These are phyloP conservation scores for Fusarium luffae DNA, from an alignment of 2,329 filamentous ascomycete species.

Conservation along the genomic window DNA sequence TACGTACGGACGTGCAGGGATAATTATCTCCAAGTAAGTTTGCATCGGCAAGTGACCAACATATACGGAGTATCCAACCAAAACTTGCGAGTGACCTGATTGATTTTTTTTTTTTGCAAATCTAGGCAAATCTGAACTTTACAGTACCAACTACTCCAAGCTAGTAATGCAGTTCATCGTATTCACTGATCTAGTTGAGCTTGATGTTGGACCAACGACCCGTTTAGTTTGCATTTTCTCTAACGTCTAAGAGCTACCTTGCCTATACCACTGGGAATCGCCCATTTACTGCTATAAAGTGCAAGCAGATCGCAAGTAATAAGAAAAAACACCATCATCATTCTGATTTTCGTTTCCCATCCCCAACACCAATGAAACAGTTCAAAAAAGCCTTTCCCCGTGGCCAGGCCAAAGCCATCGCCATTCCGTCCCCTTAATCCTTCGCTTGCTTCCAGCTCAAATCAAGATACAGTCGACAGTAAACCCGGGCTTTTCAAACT, in stretches of 20 bases:
- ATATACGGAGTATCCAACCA: neutral
- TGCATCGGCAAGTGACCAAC: neutral
- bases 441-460: neutral
- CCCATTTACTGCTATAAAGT: conserved; percentile 20
- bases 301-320: conserved; percentile 12
- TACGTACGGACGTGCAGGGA: neutral
- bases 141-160: neutral
- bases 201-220: conserved; percentile 14
- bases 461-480: conserved; percentile 14
- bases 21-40: neutral
- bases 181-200: neutral
- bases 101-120: neutral
- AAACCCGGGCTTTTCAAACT: conserved; percentile 37
- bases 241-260: conserved; percentile 45
- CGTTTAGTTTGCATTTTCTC: conserved; percentile 45
- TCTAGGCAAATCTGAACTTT: neutral
- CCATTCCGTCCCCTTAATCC: conserved; percentile 2
- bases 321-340: conserved; percentile 35
- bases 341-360: conserved; percentile 34
- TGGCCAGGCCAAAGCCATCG: neutral
- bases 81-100: neutral
- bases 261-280: conserved; percentile 21
- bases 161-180: neutral
- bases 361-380: conserved; percentile 11
- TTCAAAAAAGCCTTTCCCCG: neutral